phyloP scores from a whole-genome alignment of 2,329 filamentous ascomycete species.

The Fusarium tjaetaba region DNA sequence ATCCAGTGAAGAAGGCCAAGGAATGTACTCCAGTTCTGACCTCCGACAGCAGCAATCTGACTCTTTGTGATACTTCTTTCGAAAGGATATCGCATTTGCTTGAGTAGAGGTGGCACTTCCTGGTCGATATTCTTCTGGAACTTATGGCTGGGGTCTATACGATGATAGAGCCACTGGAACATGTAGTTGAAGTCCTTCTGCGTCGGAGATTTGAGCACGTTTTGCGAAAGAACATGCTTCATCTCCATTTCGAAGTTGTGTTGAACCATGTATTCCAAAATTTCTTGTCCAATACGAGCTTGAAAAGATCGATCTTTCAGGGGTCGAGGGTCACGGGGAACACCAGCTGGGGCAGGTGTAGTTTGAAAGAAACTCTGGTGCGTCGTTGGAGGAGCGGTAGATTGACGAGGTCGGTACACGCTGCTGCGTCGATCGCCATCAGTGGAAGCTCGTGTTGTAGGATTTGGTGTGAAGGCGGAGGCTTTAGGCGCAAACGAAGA shows the following conservation, averaged over 20 bases:
- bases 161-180: conserved; percentile 97
- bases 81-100: conserved; percentile 93
- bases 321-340: conserved; percentile 86
- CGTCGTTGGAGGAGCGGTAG: conserved; percentile 71
- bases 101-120: conserved; percentile 90
- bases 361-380: conserved; percentile 97
- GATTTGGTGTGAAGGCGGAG: conserved; percentile 65
- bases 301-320: conserved; percentile 85
- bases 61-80: conserved; percentile 97
- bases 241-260: conserved; percentile 98
- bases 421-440: conserved; percentile 78
- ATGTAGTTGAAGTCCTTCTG: conserved; percentile 98
- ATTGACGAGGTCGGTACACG: conserved; percentile 77
- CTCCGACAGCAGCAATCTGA: conserved; percentile 92
- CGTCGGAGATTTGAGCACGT: conserved; percentile 91
- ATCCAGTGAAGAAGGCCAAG: conserved; percentile 96
- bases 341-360: conserved; percentile 80
- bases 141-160: conserved; percentile 91
- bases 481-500: conserved; percentile 83
- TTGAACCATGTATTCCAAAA: conserved; percentile 89
- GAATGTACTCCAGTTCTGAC: conserved; percentile 97
- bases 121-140: conserved; percentile 96
- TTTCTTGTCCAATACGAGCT: conserved; percentile 83
- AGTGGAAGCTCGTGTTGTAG: conserved; percentile 54
- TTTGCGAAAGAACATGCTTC: conserved; percentile 91